Percentiles rank a stretch among this genome's conserved stretches.
phyloP scores from a whole-genome alignment of 2,329 filamentous ascomycete genomes.

The Aspergillus ochraceoroseus region DNA sequence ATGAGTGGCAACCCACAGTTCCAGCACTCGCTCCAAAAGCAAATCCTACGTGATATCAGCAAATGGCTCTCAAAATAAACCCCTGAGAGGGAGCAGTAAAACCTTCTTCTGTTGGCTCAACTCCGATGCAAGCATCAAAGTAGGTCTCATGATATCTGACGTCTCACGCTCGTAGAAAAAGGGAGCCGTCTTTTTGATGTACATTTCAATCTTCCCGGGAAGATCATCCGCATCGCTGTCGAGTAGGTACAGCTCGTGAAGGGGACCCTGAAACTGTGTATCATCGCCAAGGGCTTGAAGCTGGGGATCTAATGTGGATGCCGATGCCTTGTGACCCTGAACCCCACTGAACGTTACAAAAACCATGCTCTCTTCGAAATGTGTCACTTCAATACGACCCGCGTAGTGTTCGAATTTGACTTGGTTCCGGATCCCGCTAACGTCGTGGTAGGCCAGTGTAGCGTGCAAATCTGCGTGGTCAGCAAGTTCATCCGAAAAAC shows the following conservation, averaged over 20 bases:
- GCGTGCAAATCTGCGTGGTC: slow-evolving; percentile 45
- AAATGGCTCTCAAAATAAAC: neutral
- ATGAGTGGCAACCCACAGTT: slow-evolving; percentile 54
- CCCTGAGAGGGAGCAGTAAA: neutral
- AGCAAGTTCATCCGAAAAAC: slow-evolving; percentile 13
- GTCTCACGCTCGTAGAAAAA: slow-evolving; percentile 48
- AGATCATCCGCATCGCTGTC: slow-evolving; percentile 50
- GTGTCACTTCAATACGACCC: slow-evolving; percentile 52
- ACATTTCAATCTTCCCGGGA: slow-evolving; percentile 50
- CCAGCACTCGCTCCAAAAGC: slow-evolving; percentile 49
- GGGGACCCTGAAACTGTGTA: slow-evolving; percentile 34
- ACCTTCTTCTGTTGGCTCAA: slow-evolving; percentile 38
- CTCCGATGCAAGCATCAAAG: slow-evolving; percentile 41
- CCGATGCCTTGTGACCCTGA: slow-evolving; percentile 37
- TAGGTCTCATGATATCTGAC: slow-evolving; percentile 50
- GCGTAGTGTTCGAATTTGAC: slow-evolving; percentile 47
- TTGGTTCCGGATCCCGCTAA: slow-evolving; percentile 47
- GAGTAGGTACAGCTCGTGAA: slow-evolving; percentile 46
- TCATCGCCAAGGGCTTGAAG: slow-evolving; percentile 41
- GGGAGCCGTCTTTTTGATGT: slow-evolving; percentile 48
- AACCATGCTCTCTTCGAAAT: slow-evolving; percentile 51
- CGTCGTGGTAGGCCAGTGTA: slow-evolving; percentile 50
- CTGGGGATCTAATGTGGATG: slow-evolving; percentile 39
- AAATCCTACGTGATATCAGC: slow-evolving; percentile 33
- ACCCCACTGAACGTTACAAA: slow-evolving; percentile 47